Percentiles rank a stretch among this genome's conserved stretches.
phyloP scores from a whole-genome alignment of 768 basidiomycete species.

The Daedalea quercina region DNA sequence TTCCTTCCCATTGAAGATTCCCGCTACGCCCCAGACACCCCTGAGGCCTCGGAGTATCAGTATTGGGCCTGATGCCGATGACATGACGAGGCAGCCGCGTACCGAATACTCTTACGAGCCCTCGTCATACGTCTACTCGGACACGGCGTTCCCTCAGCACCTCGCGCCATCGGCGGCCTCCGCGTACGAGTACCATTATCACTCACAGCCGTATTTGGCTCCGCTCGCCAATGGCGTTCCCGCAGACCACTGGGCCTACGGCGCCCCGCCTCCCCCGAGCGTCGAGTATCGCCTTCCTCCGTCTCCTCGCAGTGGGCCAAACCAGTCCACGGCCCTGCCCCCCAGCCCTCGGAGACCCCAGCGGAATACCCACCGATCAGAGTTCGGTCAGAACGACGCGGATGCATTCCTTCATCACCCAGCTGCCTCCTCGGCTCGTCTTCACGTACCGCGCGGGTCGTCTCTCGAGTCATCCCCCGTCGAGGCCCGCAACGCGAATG shows the following conservation, averaged over 20 bases:
- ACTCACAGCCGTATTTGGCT: background rate
- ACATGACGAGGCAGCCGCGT: slow-evolving; percentile 6
- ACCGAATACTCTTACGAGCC: slow-evolving; percentile 1
- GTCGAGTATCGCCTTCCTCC: slow-evolving; percentile 12
- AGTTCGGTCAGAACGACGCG: background rate
- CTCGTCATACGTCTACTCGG: slow-evolving; percentile 8
- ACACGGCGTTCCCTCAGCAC: slow-evolving; percentile 3
- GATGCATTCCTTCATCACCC: background rate
- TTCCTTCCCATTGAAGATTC: slow-evolving; percentile 2
- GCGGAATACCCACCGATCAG: background rate
- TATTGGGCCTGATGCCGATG: slow-evolving; percentile 10
- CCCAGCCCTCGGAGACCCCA: slow-evolving; percentile 2
- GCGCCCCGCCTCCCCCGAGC: slow-evolving; percentile 5
- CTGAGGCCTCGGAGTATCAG: slow-evolving; percentile 14
- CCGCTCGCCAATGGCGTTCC: background rate
- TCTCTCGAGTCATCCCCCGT: background rate
- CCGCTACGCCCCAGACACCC: slow-evolving; percentile 7
- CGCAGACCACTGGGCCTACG: slow-evolving; percentile 9
- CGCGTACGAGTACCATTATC: background rate
- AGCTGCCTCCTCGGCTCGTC: slow-evolving; percentile 12
- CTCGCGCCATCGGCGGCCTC: background rate
- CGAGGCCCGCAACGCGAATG: background rate
- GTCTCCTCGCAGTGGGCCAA: background rate
- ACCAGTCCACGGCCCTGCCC: background rate
- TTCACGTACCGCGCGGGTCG: slow-evolving; percentile 1